Evolutionary conservation across 202 grass and related monocot species (phyloP).

Genomic region (Elaeis oleifera): DNA sequence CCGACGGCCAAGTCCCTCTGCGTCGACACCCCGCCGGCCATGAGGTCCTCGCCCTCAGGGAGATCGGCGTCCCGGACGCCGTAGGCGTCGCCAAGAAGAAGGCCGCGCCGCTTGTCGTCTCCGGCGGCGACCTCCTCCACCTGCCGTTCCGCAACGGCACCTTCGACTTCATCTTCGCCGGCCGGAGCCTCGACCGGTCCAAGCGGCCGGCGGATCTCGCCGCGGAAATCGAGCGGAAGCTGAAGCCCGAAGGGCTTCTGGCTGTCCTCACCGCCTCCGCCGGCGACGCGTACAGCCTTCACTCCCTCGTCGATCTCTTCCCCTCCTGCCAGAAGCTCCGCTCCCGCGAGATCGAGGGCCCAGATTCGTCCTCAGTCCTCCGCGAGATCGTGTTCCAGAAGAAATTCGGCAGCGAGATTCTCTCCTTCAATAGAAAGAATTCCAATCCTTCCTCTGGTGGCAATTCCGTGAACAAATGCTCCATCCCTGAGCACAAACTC

Average conservation of each 20-base stretch:
- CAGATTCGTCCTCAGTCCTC: slow-evolving; percentile 27
- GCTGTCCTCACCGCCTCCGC: slow-evolving; percentile 65
- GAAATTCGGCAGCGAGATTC: slow-evolving; percentile 20
- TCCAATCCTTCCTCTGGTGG: neutral
- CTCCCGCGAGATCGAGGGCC: slow-evolving; percentile 38
- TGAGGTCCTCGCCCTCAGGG: slow-evolving; percentile 68
- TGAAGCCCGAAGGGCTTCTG: slow-evolving; percentile 43
- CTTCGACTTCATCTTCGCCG: slow-evolving; percentile 59
- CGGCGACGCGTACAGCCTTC: slow-evolving; percentile 51
- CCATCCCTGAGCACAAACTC: slow-evolving; percentile 44
- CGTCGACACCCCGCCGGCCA: slow-evolving; percentile 34
- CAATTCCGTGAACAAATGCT: slow-evolving; percentile 34
- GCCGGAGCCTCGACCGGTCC: slow-evolving; percentile 43
- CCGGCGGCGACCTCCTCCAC: slow-evolving; percentile 17
- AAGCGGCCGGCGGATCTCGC: slow-evolving; percentile 48
- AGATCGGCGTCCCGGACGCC: slow-evolving; percentile 61
- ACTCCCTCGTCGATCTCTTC: slow-evolving; percentile 45
- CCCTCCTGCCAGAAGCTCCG: slow-evolving; percentile 32
- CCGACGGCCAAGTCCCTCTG: slow-evolving; percentile 45
- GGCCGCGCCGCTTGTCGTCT: slow-evolving; percentile 44
- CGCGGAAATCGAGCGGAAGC: slow-evolving; percentile 40
- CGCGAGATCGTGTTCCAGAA: slow-evolving; percentile 73
- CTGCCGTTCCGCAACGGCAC: slow-evolving; percentile 40
- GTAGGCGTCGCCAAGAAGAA: slow-evolving; percentile 54
- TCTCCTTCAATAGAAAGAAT: neutral